These are phyloP conservation scores for Metschnikowia colocasiae DNA, from an alignment of 805 yeast genomes.

Conservation along the genomic window DNA sequence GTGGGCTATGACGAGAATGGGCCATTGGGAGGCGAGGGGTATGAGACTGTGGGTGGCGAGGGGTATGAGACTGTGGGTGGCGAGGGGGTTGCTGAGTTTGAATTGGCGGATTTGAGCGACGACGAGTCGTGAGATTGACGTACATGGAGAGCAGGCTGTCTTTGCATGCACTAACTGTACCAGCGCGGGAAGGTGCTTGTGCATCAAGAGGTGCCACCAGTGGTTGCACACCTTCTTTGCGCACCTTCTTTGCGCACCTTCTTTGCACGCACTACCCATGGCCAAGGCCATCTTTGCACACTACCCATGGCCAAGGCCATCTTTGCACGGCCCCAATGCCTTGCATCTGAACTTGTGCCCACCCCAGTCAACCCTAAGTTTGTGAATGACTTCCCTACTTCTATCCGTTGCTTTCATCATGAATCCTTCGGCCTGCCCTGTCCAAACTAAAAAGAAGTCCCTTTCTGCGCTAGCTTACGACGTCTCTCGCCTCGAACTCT, in stretches of 20 bases:
- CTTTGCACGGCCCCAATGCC: not conserved
- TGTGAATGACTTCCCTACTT: not conserved
- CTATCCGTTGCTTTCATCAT: not conserved
- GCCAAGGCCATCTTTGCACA: not conserved
- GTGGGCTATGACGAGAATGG: conserved; percentile 43
- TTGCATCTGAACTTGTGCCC: not conserved
- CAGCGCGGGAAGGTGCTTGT: too few relatives aligned
- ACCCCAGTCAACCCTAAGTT: not conserved
- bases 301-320: not conserved
- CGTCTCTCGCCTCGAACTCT: conserved; percentile 3
- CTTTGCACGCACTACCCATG: not conserved
- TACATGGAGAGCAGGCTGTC: not conserved
- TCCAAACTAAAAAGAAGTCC: not conserved
- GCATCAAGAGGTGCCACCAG: too few relatives aligned
- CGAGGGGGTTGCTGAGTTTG: conserved; percentile 30
- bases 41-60: conserved; percentile 13
- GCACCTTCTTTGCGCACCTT: too few relatives aligned
- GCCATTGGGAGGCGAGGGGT: conserved; percentile 20
- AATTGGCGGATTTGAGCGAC: conserved; percentile 30
- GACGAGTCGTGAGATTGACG: not conserved
- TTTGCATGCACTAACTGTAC: not conserved
- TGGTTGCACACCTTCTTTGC: too few relatives aligned
- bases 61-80: conserved; percentile 20
- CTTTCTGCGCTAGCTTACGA: conserved; percentile 1
- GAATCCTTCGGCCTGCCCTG: not conserved